Conservation (phyloP, 2,329 filamentous ascomycete species). For the Cercospora zeina region DNA sequence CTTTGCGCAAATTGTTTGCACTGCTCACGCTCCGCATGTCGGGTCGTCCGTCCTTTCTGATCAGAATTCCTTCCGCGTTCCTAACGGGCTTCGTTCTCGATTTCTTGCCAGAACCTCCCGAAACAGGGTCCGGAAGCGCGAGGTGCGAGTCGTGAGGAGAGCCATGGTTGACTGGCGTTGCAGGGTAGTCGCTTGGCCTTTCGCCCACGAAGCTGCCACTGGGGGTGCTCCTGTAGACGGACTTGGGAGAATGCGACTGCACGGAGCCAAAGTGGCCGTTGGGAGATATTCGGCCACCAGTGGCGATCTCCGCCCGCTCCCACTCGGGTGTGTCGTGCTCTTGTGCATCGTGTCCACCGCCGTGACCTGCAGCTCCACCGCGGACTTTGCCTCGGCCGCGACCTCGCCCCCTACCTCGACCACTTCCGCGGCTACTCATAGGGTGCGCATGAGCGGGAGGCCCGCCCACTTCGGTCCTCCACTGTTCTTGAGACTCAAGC, state of each 20-base stretch:
- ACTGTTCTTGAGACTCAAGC: conserved; percentile 36
- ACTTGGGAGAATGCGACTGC: conserved; percentile 24
- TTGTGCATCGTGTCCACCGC: conserved; percentile 24
- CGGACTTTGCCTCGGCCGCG: conserved; percentile 46
- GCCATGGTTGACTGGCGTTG: conserved; percentile 29
- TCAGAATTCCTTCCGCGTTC: conserved; percentile 53
- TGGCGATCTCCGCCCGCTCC: conserved; percentile 44
- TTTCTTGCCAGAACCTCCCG: conserved; percentile 44
- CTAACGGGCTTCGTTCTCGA: conserved; percentile 53
- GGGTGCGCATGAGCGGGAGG: conserved; percentile 11
- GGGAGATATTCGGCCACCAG: conserved; percentile 42
- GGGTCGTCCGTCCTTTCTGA: conserved; percentile 54
- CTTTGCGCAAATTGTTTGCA: conserved; percentile 54
- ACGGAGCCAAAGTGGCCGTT: conserved; percentile 38
- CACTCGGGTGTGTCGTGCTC: conserved; percentile 45
- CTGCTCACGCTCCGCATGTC: conserved; percentile 56
- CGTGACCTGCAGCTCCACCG: conserved; percentile 39
- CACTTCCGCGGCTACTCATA: conserved; percentile 26
- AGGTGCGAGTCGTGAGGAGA: conserved; percentile 24
- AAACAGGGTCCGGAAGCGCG: conserved; percentile 20
- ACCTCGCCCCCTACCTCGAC: conserved; percentile 36
- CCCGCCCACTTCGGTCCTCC: conserved; percentile 32
- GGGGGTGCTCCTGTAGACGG: conserved; percentile 13
- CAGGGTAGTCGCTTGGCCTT: conserved; percentile 31
- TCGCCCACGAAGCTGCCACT: conserved; percentile 21